These are phyloP conservation scores for Aureobasidium zeae DNA, from an alignment of 2,329 filamentous ascomycete genomes.

Conservation along the genomic window DNA sequence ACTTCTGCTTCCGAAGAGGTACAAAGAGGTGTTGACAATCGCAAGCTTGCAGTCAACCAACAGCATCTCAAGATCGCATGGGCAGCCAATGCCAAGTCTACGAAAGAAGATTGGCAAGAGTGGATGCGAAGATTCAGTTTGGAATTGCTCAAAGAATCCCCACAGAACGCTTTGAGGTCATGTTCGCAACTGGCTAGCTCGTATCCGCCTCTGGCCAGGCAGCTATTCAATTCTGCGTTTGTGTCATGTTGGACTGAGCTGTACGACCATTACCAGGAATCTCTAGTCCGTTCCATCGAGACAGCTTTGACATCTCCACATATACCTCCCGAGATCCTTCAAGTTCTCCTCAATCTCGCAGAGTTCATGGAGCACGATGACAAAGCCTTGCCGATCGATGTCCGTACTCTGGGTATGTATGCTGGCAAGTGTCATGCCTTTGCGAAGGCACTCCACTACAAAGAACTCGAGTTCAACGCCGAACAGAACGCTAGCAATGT, in stretches of 20 bases:
- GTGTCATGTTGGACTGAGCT: slow-evolving; percentile 98
- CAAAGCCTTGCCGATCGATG: slow-evolving; percentile 95
- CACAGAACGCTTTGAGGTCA: slow-evolving; percentile 86
- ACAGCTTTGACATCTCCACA: slow-evolving; percentile 90
- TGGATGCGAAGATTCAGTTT: slow-evolving; percentile 97
- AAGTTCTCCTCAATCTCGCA: slow-evolving; percentile 86
- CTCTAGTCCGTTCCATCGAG: slow-evolving; percentile 91
- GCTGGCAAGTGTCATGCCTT: slow-evolving; percentile 96
- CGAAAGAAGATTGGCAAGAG: slow-evolving; percentile 97
- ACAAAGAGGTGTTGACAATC: slow-evolving; percentile 71
- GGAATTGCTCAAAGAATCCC: slow-evolving; percentile 87
- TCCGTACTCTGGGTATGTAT: slow-evolving; percentile 85
- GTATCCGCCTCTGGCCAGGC: slow-evolving; percentile 82
- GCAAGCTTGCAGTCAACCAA: slow-evolving; percentile 94
- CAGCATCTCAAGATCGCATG: slow-evolving; percentile 95
- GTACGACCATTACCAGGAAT: slow-evolving; percentile 94
- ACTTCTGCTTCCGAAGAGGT: slow-evolving; percentile 63
- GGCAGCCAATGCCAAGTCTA: slow-evolving; percentile 95
- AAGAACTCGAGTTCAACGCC: slow-evolving; percentile 95
- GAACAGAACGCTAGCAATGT: slow-evolving; percentile 94
- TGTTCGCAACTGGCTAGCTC: slow-evolving; percentile 86
- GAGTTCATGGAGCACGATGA: slow-evolving; percentile 99
- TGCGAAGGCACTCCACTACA: slow-evolving; percentile 96
- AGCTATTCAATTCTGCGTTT: slow-evolving; percentile 97
- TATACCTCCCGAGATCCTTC: slow-evolving; percentile 89